Evolutionary conservation across 192 early-diverging fungal genomes (phyloP).

Genomic region (Chytriomyces sp.): DNA sequence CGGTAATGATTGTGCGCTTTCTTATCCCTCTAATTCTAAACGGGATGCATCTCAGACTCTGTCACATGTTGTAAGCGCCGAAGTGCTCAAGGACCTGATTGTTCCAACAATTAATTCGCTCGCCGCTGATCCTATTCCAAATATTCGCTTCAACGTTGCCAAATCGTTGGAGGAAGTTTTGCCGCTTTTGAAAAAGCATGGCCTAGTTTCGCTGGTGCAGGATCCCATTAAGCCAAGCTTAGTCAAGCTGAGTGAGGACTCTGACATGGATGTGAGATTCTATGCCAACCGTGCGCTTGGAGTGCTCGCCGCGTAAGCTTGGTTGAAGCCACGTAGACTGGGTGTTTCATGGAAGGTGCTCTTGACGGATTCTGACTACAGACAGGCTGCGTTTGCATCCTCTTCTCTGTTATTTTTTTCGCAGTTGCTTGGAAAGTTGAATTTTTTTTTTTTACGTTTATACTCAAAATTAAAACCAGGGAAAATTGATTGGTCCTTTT

Average conservation of each 20-base stretch:
- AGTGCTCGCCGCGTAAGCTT: constrained; percentile 17
- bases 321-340: no score
- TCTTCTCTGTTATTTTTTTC: no score
- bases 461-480: no score
- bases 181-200: constrained; percentile 72
- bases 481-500: no score
- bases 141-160: constrained; percentile 99
- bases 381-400: no score
- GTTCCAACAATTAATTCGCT: constrained; percentile 85
- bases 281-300: constrained; percentile 78
- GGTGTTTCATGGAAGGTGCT: no score
- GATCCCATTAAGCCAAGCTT: constrained; percentile 83
- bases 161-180: constrained; percentile 89
- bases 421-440: no score
- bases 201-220: constrained; percentile 64
- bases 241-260: constrained; percentile 82
- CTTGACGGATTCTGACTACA: no score
- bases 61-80: constrained; percentile 81
- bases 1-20: constrained; percentile 55
- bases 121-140: constrained; percentile 93
- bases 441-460: no score
- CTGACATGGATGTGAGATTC: constrained; percentile 92
- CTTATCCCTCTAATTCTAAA: constrained; percentile 11
- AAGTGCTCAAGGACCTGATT: constrained; percentile 87
- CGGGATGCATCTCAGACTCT: constrained; percentile 66